A percentile compares a stretch with the other conserved stretches of the same genome.
phyloP scores from a whole-genome alignment of 2,329 filamentous ascomycete species.

The Lasiodiplodia theobromae region DNA sequence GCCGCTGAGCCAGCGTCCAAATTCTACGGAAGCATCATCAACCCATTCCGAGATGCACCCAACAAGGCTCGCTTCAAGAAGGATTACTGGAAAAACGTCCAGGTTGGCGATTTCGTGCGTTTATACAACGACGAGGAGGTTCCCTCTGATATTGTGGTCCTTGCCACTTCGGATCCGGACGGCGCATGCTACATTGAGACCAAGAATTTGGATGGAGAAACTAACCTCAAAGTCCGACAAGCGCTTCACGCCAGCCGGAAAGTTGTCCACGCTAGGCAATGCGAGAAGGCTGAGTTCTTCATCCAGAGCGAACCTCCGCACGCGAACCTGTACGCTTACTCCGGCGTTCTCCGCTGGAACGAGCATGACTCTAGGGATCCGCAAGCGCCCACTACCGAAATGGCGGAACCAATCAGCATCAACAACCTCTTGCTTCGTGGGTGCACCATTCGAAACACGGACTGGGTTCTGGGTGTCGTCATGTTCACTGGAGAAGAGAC shows the following conservation, averaged over 20 bases:
- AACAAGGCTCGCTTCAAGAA: conserved; percentile 87
- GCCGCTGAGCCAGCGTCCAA: conserved; percentile 49
- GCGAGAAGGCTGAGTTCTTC: conserved; percentile 84
- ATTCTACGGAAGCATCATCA: conserved; percentile 74
- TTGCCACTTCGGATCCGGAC: conserved; percentile 92
- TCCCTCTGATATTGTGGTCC: conserved; percentile 88
- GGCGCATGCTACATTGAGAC: conserved; percentile 98
- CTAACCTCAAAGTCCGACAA: conserved; percentile 93
- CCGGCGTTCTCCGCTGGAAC: conserved; percentile 84
- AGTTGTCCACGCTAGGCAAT: conserved; percentile 88
- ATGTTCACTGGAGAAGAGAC: conserved; percentile 95
- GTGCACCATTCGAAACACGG: conserved; percentile 91
- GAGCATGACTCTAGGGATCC: conserved; percentile 72
- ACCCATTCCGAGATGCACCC: conserved; percentile 69
- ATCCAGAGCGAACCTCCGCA: conserved; percentile 93
- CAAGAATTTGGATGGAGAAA: conserved; percentile 97
- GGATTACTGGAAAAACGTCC: conserved; percentile 93
- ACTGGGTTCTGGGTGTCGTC: conserved; percentile 93
- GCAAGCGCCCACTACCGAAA: conserved; percentile 70
- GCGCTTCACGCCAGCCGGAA: conserved; percentile 84
- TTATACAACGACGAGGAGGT: conserved; percentile 96
- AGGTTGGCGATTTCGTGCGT: conserved; percentile 95
- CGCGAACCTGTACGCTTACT: conserved; percentile 95
- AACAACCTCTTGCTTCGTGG: conserved; percentile 95
- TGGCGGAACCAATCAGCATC: conserved; percentile 92